phyloP scores from a whole-genome alignment of 495 filamentous ascomycete species.

The Podospora appendiculata region DNA sequence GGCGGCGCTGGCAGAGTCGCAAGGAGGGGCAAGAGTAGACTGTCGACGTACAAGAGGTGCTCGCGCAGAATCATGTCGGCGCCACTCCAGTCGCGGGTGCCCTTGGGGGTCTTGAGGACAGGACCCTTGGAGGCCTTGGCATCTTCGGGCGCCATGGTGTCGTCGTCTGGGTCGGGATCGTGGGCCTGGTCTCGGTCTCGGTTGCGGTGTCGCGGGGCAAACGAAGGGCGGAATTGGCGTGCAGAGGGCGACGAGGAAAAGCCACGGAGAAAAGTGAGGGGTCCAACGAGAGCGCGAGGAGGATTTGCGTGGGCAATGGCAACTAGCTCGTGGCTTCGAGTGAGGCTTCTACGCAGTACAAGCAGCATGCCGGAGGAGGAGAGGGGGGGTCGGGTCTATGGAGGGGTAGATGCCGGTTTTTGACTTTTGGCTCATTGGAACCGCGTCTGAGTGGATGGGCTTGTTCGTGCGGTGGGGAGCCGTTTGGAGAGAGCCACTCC shows the following conservation, averaged over 20 bases:
- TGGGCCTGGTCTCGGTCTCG: not conserved
- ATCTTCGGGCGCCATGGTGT: not conserved
- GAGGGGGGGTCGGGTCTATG: not conserved
- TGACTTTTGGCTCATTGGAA: not conserved
- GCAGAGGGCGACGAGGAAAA: not conserved
- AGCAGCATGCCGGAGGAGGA: not conserved
- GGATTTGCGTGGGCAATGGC: not conserved
- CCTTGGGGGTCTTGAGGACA: slow-evolving; percentile 25
- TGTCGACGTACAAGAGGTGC: slow-evolving; percentile 11
- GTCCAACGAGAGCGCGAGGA: not conserved
- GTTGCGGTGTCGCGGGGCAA: not conserved
- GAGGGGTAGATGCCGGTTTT: not conserved
- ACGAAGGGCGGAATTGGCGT: not conserved
- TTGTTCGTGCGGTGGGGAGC: not conserved
- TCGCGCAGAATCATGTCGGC: slow-evolving; percentile 12
- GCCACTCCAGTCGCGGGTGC: slow-evolving; percentile 19
- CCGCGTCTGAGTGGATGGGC: not conserved
- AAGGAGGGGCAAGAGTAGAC: not conserved
- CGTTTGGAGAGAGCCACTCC: not conserved
- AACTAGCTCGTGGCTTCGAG: not conserved
- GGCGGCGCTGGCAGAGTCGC: not conserved
- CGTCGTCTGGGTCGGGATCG: not conserved
- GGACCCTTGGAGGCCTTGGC: not conserved
- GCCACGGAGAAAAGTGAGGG: not conserved
- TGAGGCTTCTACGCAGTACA: not conserved